Percentiles rank a stretch among this genome's conserved stretches.
Evolutionary conservation across 2,329 filamentous ascomycete species (phyloP).

Genomic region (Cytospora mali): DNA sequence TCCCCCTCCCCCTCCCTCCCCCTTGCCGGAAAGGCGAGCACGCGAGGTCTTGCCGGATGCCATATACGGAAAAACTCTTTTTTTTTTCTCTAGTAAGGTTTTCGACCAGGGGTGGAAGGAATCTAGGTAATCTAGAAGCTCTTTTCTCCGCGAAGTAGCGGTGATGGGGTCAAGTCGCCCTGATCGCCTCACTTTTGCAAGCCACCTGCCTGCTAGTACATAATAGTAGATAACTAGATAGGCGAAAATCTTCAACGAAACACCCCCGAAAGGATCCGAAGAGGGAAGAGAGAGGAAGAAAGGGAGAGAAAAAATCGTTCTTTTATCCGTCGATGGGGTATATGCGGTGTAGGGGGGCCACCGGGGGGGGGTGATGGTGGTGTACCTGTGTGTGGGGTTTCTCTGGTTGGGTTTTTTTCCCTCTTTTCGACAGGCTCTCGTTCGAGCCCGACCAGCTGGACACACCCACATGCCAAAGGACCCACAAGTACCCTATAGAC

Average conservation of each 20-base stretch:
- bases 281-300: too few species aligned
- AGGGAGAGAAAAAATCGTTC: too few species aligned
- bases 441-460: conserved; percentile 19
- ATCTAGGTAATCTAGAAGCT: not conserved
- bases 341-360: conserved; percentile 20
- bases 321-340: not conserved
- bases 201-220: not conserved
- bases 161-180: not conserved
- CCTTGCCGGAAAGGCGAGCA: not conserved
- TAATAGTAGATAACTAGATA: not conserved
- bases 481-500: not conserved
- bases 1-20: too few species aligned
- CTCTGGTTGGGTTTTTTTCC: conserved; percentile 2
- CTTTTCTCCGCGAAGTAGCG: not conserved
- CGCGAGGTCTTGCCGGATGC: not conserved
- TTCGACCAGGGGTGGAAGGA: not conserved
- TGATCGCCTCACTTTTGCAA: not conserved
- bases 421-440: conserved; percentile 14
- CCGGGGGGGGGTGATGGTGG: too few species aligned
- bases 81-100: not conserved
- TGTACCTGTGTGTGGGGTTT: not conserved
- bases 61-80: not conserved
- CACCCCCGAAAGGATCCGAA: not conserved
- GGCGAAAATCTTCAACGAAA: not conserved
- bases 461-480: conserved; percentile 9